phyloP scores from a whole-genome alignment of 75 land plant genomes.

The Cunninghamia lanceolata region DNA sequence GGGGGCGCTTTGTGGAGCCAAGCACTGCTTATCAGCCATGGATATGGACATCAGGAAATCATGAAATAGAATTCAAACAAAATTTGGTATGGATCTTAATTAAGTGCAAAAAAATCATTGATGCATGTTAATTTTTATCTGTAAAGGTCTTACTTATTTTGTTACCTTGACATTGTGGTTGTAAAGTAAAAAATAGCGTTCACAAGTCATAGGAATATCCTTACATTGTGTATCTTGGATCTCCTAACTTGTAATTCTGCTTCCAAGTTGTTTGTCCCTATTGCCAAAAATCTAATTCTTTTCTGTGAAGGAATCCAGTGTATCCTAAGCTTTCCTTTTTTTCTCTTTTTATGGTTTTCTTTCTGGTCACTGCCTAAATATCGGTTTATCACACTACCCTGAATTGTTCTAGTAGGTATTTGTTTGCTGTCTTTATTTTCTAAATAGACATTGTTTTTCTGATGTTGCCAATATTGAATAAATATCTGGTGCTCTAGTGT shows the following conservation, averaged over 20 bases:
- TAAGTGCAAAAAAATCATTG: neutral
- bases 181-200: neutral
- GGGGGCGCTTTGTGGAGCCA: slow-evolving; percentile 79
- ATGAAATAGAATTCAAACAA: slow-evolving; percentile 21
- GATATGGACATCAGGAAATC: slow-evolving; percentile 95
- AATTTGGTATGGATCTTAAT: neutral
- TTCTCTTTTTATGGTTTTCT: too few species aligned
- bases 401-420: neutral
- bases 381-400: neutral
- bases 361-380: neutral
- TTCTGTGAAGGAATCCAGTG: neutral
- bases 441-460: neutral
- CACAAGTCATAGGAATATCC: neutral
- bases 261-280: neutral
- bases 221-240: neutral
- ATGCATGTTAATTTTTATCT: neutral
- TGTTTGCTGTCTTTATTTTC: neutral
- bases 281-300: neutral
- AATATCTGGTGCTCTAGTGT: neutral
- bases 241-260: neutral
- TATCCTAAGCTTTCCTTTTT: neutral
- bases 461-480: neutral
- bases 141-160: neutral
- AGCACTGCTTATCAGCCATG: slow-evolving; percentile 97
- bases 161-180: neutral